Evolutionary conservation across 768 basidiomycete species (phyloP).

Genomic region (Hygrocybe punicea): DNA sequence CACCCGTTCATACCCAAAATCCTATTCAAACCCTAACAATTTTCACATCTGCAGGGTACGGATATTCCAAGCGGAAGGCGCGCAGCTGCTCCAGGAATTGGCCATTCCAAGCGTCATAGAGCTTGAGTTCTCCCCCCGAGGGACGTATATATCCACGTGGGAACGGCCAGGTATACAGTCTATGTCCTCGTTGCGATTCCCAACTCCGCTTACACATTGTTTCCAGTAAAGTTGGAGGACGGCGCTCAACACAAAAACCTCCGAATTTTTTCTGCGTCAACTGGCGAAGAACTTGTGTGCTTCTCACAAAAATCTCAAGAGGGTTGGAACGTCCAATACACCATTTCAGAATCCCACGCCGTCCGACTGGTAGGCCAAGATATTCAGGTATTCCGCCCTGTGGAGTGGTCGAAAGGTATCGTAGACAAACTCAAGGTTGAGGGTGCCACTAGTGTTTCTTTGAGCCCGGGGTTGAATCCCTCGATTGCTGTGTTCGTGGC

Average conservation of each 20-base stretch:
- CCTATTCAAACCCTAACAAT: not conserved
- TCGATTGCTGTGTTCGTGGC: slow-evolving; percentile 88
- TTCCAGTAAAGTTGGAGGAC: slow-evolving; percentile 78
- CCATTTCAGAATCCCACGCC: slow-evolving; percentile 84
- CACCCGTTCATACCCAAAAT: not conserved
- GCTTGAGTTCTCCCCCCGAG: slow-evolving; percentile 87
- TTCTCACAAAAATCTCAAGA: slow-evolving; percentile 92
- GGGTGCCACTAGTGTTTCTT: slow-evolving; percentile 67
- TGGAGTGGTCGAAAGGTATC: slow-evolving; percentile 75
- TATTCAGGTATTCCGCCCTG: slow-evolving; percentile 78
- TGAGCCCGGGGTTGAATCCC: slow-evolving; percentile 84
- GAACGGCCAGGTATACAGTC: slow-evolving; percentile 69
- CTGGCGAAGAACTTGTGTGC: slow-evolving; percentile 80
- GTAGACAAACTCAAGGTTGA: slow-evolving; percentile 81
- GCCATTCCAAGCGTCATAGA: slow-evolving; percentile 74
- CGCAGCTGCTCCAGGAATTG: slow-evolving; percentile 72
- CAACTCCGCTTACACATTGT: not conserved
- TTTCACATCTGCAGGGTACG: slow-evolving; percentile 52
- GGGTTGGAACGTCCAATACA: slow-evolving; percentile 89
- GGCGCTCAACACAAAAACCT: slow-evolving; percentile 92
- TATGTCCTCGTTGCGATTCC: not conserved
- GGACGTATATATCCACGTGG: slow-evolving; percentile 93
- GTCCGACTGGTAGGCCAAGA: slow-evolving; percentile 76
- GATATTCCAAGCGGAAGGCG: slow-evolving; percentile 72
- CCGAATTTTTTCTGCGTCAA: slow-evolving; percentile 80